Base-by-base conservation (phyloP, 345 rosid species). In the Cardamine occulta region DNA sequence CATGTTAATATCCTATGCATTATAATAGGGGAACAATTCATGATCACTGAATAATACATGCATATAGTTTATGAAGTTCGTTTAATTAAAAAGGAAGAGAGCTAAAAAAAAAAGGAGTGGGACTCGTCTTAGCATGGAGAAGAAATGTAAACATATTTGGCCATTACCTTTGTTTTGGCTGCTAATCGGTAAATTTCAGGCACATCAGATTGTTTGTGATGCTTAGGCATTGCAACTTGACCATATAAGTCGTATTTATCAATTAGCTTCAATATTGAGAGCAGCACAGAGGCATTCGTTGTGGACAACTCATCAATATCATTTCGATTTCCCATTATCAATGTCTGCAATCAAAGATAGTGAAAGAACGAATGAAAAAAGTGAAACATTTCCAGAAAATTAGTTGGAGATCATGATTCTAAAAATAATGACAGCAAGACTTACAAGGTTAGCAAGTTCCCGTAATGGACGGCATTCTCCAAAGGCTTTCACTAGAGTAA, bases 151-250 rank as follows among this genome's bases (percentile, higher is more conserved):
- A 29, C 7, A 53, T 5, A 15, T 34, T 40, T 39, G 18, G 10
- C 18, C 29, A 51, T 47, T 82, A 88, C 96, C 91, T 88, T 88
- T 32, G 93, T 88, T 74, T 84, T 90, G 69, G 96, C 91, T 17
- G 90, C 96, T 45, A 90, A 76, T 29, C 87, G 87, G 78, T 90
- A 90, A 52, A 90, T 90, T 34, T 87, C 91, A 52, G 90, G 93
- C 39, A 90, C 96, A 60, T 87, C 96, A 66, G 82, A 75, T 79
- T 90, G 96, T 77, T 86, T 87, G 85, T 88, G 93, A 77, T 90
- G 96, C 72, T 90, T 90, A 66, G 96, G 96, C 73, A 88, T 83
- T 57, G 93, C 93, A 40, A 88, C 96, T 83, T 87, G 90, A 55
- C 96, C 96, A 74, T 91, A 91, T 0, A 88, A 77, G 80, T 91